Conservation (phyloP, 2,329 filamentous ascomycete genomes). For the Cercospora brassicicola region DNA sequence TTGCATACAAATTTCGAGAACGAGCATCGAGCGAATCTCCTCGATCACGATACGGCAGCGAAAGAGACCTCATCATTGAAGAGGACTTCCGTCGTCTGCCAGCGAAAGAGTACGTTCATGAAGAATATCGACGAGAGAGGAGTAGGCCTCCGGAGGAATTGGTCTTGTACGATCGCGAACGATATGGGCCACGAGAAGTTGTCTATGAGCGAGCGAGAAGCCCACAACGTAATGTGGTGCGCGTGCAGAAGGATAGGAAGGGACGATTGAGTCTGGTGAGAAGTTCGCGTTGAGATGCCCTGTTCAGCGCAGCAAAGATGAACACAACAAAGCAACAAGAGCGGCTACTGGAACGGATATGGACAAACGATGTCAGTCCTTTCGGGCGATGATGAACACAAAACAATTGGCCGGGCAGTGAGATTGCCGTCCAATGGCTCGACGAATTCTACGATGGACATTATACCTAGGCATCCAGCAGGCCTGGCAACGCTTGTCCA, state of each 20-base stretch:
- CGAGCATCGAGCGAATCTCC: slow-evolving; percentile 11
- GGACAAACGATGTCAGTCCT: not conserved
- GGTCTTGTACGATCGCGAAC: slow-evolving; percentile 56
- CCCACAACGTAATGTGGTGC: slow-evolving; percentile 56
- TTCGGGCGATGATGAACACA: not conserved
- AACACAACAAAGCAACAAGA: not conserved
- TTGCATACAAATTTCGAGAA: slow-evolving; percentile 47
- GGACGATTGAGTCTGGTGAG: slow-evolving; percentile 90
- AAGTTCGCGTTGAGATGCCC: slow-evolving; percentile 60
- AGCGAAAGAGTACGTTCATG: slow-evolving; percentile 52
- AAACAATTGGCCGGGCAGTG: not conserved
- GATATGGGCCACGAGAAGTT: slow-evolving; percentile 53
- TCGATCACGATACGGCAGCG: slow-evolving; percentile 1
- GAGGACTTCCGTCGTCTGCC: slow-evolving; percentile 9
- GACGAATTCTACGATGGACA: not conserved
- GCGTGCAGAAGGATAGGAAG: slow-evolving; percentile 87
- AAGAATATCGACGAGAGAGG: slow-evolving; percentile 43
- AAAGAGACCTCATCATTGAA: not conserved
- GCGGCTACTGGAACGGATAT: not conserved
- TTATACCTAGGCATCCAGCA: not conserved
- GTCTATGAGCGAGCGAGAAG: slow-evolving; percentile 47
- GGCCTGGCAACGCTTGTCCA: not conserved
- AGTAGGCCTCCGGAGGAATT: slow-evolving; percentile 3
- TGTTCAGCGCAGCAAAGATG: not conserved
- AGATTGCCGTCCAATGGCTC: not conserved